phyloP scores from a whole-genome alignment of 148 eudicot genomes.

The Linanthus parryae region DNA sequence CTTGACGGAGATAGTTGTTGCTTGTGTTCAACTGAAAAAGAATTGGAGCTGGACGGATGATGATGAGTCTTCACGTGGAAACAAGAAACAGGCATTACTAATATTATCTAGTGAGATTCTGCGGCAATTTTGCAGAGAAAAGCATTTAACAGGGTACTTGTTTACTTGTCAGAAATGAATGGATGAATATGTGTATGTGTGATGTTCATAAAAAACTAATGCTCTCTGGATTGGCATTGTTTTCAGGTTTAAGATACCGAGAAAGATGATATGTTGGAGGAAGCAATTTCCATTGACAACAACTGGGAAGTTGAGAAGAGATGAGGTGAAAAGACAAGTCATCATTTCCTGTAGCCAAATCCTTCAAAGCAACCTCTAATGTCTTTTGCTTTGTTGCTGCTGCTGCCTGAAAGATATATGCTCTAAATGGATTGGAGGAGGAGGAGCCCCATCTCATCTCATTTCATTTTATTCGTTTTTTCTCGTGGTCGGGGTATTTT shows the following conservation, averaged over 20 bases:
- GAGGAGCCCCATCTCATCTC: too few species aligned
- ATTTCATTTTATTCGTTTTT: too few species aligned
- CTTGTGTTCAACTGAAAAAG: slow-evolving; percentile 47
- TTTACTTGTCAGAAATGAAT: neutral
- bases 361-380: too few species aligned
- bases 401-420: too few species aligned
- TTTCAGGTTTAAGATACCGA: slow-evolving; percentile 85
- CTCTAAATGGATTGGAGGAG: too few species aligned
- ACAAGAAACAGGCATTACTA: too few species aligned
- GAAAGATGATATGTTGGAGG: slow-evolving; percentile 44
- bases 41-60: slow-evolving; percentile 63
- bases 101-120: slow-evolving; percentile 43
- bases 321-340: slow-evolving; percentile 50
- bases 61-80: slow-evolving; percentile 10
- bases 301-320: slow-evolving; percentile 75
- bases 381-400: too few species aligned
- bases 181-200: neutral
- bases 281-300: slow-evolving; percentile 65
- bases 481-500: too few species aligned
- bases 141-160: slow-evolving; percentile 54
- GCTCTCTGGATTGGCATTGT: neutral
- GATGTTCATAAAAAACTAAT: neutral
- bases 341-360: too few species aligned
- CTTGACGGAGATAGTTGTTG: slow-evolving; percentile 68
- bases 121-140: slow-evolving; percentile 45